Evolutionary conservation across 345 rosid species (phyloP), one percentile per base, ranked within the genome.

Genomic region (Salix koriyanagi): DNA sequence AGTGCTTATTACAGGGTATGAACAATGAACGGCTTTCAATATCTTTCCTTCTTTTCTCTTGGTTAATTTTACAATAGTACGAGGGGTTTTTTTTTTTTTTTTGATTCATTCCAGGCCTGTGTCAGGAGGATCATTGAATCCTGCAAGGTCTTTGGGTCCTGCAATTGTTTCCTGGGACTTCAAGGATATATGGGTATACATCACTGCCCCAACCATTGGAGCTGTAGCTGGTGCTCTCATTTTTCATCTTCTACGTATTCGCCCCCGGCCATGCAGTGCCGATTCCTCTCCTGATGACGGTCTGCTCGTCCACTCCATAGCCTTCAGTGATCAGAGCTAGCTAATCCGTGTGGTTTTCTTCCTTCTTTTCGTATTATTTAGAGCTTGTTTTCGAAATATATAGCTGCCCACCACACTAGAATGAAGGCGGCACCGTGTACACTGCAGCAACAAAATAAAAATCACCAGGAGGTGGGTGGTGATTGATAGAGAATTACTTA

Each of bases 121-220:
- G 25, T 94, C 98, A 8, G 98, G 98, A 76, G 98, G 95, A 76
- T 94, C 98, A 25, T 78, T 94, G 88, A 94, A 94, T 71, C 98
- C 98, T 2, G 97, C 95, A 56, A 87, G 98, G 74, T 94, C 98
- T 69, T 61, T 94, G 52, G 98, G 98, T 36, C 98, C 98, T 4
- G 98, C 98, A 37, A 85, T 94, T 64, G 84, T 88, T 72, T 77
- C 95, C 6, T 83, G 90, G 90, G 85, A 91, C 61, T 92, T 90
- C 64, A 86, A 86, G 58, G 84, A 83, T 79, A 50, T 94, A 28
- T 94, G 98, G 98, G 82, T 94, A 46, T 92, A 94, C 77, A 77
- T 92, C 12, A 86, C 84, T n/a, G 97, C 90, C 13, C 97, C 98
- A 0, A 79, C 84, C 32, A 70, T 81, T 6, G 97, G 98, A 85